A percentile compares a stretch with the other conserved stretches of the same genome.
Evolutionary conservation across 176 grass and related monocot species (phyloP).

Genomic region (Aechmea fasciata): DNA sequence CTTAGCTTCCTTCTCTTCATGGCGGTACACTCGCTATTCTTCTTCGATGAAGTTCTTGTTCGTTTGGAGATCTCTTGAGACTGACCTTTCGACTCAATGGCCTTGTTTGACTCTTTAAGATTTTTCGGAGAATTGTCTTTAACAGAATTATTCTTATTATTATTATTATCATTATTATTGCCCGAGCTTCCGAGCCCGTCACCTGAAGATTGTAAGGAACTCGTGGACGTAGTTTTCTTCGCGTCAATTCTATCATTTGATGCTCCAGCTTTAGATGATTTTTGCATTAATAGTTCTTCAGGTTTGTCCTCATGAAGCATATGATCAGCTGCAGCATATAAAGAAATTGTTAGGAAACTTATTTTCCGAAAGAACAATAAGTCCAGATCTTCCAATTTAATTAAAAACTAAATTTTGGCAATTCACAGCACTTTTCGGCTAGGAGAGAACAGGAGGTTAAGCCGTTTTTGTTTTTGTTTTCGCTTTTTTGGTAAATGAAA

Average conservation of each 20-base stretch:
- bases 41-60: slow-evolving; percentile 19
- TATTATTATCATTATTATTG: not conserved
- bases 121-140: slow-evolving; percentile 28
- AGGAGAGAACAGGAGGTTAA: not conserved
- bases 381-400: no score
- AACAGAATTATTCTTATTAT: slow-evolving; percentile 9
- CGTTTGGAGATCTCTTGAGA: slow-evolving; percentile 28
- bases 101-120: slow-evolving; percentile 19
- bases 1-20: slow-evolving; percentile 37
- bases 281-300: slow-evolving; percentile 17
- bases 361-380: not conserved
- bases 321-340: slow-evolving; percentile 25
- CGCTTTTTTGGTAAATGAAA: no score
- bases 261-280: slow-evolving; percentile 16
- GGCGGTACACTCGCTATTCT: slow-evolving; percentile 23
- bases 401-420: no score
- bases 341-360: slow-evolving; percentile 12
- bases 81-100: not conserved
- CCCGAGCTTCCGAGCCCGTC: slow-evolving; percentile 17
- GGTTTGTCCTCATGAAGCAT: slow-evolving; percentile 20
- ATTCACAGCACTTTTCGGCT: not conserved
- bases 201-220: slow-evolving; percentile 18
- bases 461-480: no score
- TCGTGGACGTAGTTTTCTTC: slow-evolving; percentile 11
- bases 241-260: slow-evolving; percentile 22